Conservation (phyloP, 2,329 filamentous ascomycete species). For the Pseudocercospora fijiensis region DNA sequence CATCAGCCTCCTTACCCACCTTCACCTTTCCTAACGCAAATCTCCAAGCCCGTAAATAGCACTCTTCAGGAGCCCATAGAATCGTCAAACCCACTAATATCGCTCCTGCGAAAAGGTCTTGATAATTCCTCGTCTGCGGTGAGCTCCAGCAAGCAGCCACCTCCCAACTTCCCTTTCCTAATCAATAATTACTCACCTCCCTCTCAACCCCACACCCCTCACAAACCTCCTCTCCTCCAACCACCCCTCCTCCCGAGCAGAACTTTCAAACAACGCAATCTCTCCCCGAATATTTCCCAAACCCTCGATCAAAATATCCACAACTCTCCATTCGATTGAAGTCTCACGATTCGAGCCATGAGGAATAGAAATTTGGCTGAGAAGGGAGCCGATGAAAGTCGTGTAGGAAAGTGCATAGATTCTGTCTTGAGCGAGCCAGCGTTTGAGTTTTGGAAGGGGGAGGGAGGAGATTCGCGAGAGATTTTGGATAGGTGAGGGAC, state of each 20-base stretch:
- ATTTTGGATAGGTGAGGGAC: no score
- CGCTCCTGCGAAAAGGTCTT: constrained; percentile 59
- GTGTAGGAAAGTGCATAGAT: constrained; percentile 71
- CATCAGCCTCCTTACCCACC: constrained; percentile 41
- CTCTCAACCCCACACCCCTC: constrained; percentile 25
- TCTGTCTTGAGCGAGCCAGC: constrained; percentile 71
- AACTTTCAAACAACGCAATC: constrained; percentile 65
- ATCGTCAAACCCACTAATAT: constrained; percentile 68
- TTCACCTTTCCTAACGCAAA: constrained; percentile 41
- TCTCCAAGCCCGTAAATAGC: constrained; percentile 50
- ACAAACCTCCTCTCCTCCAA: constrained; percentile 50
- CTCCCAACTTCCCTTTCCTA: neutral
- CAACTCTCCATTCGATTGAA: constrained; percentile 56
- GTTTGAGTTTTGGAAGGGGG: constrained; percentile 56
- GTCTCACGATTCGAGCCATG: constrained; percentile 38
- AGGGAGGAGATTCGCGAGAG: constrained; percentile 49
- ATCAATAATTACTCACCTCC: constrained; percentile 19
- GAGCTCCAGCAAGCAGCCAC: no score
- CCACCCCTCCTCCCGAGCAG: constrained; percentile 50
- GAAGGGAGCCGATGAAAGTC: constrained; percentile 62
- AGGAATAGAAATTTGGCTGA: constrained; percentile 61
- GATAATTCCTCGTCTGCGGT: constrained; percentile 46
- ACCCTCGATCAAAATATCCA: constrained; percentile 62
- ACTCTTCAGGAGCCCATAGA: constrained; percentile 71
- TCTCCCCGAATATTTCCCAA: constrained; percentile 66